Base-by-base conservation (phyloP, 352 stramenopile genomes). In the Blastocystis sp. region DNA sequence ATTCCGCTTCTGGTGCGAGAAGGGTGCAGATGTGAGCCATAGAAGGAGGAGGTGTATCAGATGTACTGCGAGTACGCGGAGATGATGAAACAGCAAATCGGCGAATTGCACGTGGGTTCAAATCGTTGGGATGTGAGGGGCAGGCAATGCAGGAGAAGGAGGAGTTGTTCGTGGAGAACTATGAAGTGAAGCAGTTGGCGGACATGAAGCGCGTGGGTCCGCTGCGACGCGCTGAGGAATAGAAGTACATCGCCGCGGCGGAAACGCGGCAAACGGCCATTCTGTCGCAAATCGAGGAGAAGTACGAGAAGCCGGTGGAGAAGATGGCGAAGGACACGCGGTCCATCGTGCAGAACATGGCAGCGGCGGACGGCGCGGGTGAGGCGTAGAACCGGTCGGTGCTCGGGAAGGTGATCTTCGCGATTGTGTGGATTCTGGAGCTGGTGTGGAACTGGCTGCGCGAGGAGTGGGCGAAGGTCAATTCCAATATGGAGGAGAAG, bases 371-470 rank as follows among this genome's bases (percentile, higher is more conserved):
- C 4, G 9, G 34, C 14, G 52, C n/a, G 2, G n/a, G 7, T 60
- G 17, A 19, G 19, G 17, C n/a, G 52, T 77, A 77, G 66, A 77
- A 41, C 34, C 66, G 66, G 28, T 77, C 66, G 38, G 17, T 77
- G 2, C 52, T 77, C 4, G 66, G 66, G 38, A 28, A 41, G n/a
- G 60, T 77, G 28, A 5, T 77, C 4, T 77, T 77, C 45, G 41
- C 66, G 45, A 41, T 77, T 14, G 66, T 77, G 11, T 77, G 66
- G 66, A n/a, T 77, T 14, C 53, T 77, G 34, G 66, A 77, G 19
- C 60, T 60, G 53, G 34, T 77, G 4, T 77, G 41, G 66, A 77
- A 77, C 52, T 77, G 66, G 66, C 17, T 53, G n/a, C 53, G 60
- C n/a, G 21, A n/a, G 34, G 66, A 77, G 52, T 77, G 66, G 66